phyloP scores from a whole-genome alignment of 2,329 filamentous ascomycete genomes.

The Tolypocladium cylindrosporum region DNA sequence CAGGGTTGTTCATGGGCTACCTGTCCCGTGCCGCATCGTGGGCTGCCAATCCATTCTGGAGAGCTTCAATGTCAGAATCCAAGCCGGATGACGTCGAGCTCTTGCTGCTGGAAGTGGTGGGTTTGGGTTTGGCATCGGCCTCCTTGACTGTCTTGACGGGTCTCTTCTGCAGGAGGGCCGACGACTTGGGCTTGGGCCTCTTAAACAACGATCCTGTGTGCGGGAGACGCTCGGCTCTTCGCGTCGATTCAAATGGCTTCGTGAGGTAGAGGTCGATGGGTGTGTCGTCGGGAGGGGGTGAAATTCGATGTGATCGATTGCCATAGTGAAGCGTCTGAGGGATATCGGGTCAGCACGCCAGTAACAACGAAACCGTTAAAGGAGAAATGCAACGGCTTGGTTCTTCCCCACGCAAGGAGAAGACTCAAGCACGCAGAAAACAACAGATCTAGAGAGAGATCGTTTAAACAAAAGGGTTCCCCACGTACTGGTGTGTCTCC shows the following conservation, averaged over 20 bases:
- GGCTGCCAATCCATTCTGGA: constrained; percentile 32
- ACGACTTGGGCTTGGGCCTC: constrained; percentile 25
- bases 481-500: constrained; percentile 50
- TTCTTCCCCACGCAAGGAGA: background rate
- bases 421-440: background rate
- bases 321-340: constrained; percentile 45
- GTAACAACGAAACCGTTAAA: background rate
- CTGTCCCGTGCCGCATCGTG: constrained; percentile 24
- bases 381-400: background rate
- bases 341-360: background rate
- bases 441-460: no score
- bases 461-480: background rate
- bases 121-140: constrained; percentile 18
- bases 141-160: constrained; percentile 20
- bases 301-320: constrained; percentile 36
- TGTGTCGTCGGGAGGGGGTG: constrained; percentile 31
- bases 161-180: constrained; percentile 9
- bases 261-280: constrained; percentile 48
- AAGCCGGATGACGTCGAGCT: constrained; percentile 28
- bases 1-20: constrained; percentile 14
- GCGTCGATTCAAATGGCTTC: constrained; percentile 35
- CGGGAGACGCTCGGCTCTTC: constrained; percentile 37
- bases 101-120: constrained; percentile 17
- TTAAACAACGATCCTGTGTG: constrained; percentile 41
- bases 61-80: constrained; percentile 38